Conservation (phyloP, 345 rosid species). For the Murraya koenigii region DNA sequence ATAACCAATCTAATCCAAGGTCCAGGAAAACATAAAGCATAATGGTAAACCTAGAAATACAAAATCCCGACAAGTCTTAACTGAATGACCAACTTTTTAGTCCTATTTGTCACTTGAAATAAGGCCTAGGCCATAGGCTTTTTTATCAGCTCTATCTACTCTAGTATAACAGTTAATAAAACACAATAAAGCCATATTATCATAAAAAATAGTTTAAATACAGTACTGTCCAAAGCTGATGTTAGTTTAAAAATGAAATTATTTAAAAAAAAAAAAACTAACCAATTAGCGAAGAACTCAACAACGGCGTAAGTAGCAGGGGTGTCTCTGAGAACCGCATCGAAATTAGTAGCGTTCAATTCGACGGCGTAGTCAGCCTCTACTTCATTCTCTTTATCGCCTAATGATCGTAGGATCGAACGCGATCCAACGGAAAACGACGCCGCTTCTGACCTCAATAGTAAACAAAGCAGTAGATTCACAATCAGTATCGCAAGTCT, state of each 20-base stretch:
- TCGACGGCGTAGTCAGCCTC: slow-evolving; percentile 62
- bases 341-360: slow-evolving; percentile 67
- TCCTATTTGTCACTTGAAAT: not conserved
- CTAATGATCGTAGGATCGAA: slow-evolving; percentile 51
- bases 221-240: not conserved
- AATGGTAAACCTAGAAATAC: not conserved
- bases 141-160: not conserved
- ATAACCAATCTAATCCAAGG: not conserved
- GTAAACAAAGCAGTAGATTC: slow-evolving; percentile 21
- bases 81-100: not conserved
- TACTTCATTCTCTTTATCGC: slow-evolving; percentile 15
- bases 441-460: slow-evolving; percentile 32
- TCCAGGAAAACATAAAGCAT: not conserved
- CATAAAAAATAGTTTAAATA: not conserved
- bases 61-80: not conserved
- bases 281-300: slow-evolving; percentile 94
- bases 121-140: not conserved
- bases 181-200: not conserved
- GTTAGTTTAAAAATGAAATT: not conserved
- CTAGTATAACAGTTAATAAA: not conserved
- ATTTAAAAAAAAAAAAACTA: slow-evolving; percentile 16
- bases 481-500: slow-evolving; percentile 33
- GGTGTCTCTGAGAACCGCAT: slow-evolving; percentile 53
- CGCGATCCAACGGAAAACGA: slow-evolving; percentile 57
- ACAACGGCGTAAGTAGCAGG: slow-evolving; percentile 79